Evolutionary conservation across 345 rosid species (phyloP), one percentile per base, ranked within the genome.

Genomic region (Eucalyptus camaldulensis): DNA sequence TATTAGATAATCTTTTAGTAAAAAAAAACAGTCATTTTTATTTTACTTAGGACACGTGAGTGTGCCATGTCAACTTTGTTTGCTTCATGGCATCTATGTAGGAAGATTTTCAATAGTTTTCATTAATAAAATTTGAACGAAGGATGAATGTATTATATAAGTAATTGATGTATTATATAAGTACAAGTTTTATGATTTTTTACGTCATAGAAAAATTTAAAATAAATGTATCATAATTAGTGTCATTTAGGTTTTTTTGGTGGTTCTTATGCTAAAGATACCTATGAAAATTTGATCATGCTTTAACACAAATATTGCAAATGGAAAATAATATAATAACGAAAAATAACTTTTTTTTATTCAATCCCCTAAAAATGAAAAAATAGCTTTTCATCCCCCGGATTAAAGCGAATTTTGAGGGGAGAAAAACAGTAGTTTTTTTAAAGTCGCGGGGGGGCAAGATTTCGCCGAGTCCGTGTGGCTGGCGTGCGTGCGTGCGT

Each of bases 1-100:
- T 10, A 56, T 24, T 1, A 5, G 1, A 24, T 56, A 10, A 56
- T 10, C 3, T 56, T 56, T 56, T 25, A 56, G 13, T 3, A 13
- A 56, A 56, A 56, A 56, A 56, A 56, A 10, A 0, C 0, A 56
- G 0, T 56, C 6, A 10, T 56, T 56, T 24, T 24, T 2, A 22
- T 56, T 56, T 56, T 3, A 22, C 27, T 56, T 5, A 24, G 13
- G 13, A 1, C 29, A 0, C 6, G 0, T 2, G 3, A 10, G 29
- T 56, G 13, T 56, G 62, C 7, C 6, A 56, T 56, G 62, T 22
- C 13, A 56, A 56, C 8, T 0, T 56, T 24, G 27, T 56, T 10
- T 56, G 13, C 13, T 56, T 56, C 5, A 56, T 25, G 29, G 6
- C 3, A 1, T 56, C 13, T 10, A 22, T 4, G 6, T 56, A 56